Conservation (phyloP, 306 rosid species). For the Trifolium pratense region DNA sequence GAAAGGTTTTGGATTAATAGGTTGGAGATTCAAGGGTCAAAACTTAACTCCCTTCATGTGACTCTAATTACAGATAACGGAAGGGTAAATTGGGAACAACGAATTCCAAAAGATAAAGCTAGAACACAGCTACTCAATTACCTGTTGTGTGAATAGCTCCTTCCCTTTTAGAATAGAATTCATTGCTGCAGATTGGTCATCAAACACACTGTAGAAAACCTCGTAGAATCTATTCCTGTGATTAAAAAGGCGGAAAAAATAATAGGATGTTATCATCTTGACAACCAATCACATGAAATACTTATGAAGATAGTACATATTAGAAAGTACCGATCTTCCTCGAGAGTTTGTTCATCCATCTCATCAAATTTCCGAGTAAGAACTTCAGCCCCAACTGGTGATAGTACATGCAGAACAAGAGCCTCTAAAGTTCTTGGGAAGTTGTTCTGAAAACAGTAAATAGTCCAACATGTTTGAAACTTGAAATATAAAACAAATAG, state of each 20-base stretch:
- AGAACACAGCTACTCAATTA: conserved; percentile 51
- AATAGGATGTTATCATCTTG: conserved; percentile 35
- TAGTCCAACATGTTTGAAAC: conserved; percentile 38
- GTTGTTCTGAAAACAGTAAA: conserved; percentile 59
- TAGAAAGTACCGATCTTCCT: conserved; percentile 71
- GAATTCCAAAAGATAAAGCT: conserved; percentile 44
- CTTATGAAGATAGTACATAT: conserved; percentile 27
- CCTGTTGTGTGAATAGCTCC: conserved; percentile 82
- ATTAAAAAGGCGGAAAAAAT: conserved; percentile 37
- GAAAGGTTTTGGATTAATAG: background rate
- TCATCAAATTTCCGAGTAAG: conserved; percentile 89
- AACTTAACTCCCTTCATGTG: conserved; percentile 2
- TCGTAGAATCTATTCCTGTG: conserved; percentile 71
- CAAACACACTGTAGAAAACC: conserved; percentile 84
- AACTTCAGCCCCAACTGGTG: conserved; percentile 89
- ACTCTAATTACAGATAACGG: conserved; percentile 8
- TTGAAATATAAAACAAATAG: conserved; percentile 29
- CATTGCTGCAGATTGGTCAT: conserved; percentile 85
- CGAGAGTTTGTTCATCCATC: conserved; percentile 70
- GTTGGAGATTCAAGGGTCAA: background rate
- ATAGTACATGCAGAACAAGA: conserved; percentile 80
- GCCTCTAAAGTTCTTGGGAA: conserved; percentile 96
- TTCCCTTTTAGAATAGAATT: conserved; percentile 83
- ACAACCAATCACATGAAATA: conserved; percentile 40
- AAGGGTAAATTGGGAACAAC: conserved; percentile 21